Evolutionary conservation across 78 protist species (phyloP), one percentile per base, ranked within the genome.

Genomic region (Mastigamoeba balamuthi): DNA sequence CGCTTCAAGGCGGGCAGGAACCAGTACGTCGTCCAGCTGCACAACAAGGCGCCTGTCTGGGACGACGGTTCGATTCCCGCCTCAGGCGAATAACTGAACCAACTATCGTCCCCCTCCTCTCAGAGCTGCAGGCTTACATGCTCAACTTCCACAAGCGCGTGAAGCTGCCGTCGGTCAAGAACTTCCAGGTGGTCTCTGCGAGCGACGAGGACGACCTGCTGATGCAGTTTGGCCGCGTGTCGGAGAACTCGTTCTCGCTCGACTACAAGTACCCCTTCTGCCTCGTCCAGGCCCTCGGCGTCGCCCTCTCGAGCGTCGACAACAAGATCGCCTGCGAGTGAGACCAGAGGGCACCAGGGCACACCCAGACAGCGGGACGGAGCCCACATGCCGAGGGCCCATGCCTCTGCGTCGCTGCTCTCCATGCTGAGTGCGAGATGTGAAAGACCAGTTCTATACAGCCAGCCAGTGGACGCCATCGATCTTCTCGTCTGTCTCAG

Each of bases 111-210:
- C 33, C 35, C 25, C 2, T 8, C 17, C n/a, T n/a, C 2, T 4
- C 4, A 0, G 48, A 40, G 63, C 0, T 0, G 42, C 75, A 82
- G 63, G 81, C 92, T n/a, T 91, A 72, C 79, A 77, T 86, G 37
- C 85, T 91, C 53, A 86, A 91, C 81, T 87, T 87, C 52, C 17
- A 69, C 27, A 89, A 92, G 6, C 75, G 95, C 8, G 95, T 91
- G 40, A 81, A 89, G 48, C 66, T 64, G 64, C 84, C 94, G 2
- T 81, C 88, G 10, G 92, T 91, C 17, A 91, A 91, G 74, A 91
- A 91, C 82, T 91, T 91, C 77, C 95, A 91, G 67, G 68, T 91
- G 35, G 86, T 83, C 23, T 42, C 71, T 30, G 75, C 58, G 58
- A 25, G 33, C 58, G 17, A 48, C 58, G 40, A 41, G 10, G 80